A percentile compares a stretch with the other conserved stretches of the same genome.
Conservation (phyloP, 2,329 filamentous ascomycete genomes). For the Botryosphaeria dothidea region DNA sequence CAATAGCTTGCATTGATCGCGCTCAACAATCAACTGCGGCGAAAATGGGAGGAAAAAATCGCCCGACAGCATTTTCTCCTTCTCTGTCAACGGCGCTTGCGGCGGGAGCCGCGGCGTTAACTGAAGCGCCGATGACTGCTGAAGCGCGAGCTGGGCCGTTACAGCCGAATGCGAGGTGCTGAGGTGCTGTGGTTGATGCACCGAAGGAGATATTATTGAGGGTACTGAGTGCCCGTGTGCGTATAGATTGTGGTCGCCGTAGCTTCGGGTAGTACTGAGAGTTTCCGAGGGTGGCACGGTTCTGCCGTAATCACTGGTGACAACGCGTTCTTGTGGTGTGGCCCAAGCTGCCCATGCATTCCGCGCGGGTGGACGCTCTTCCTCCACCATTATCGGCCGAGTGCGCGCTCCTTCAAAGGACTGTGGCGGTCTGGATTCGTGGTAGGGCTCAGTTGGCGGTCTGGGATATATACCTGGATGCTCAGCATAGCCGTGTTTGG, state of each 20-base stretch:
- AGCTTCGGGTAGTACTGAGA: slow-evolving; percentile 19
- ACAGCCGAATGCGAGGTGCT: slow-evolving; percentile 24
- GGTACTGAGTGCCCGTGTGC: slow-evolving; percentile 14
- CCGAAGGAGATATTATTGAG: slow-evolving; percentile 22
- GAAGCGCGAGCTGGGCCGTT: slow-evolving; percentile 44
- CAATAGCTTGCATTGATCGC: slow-evolving; percentile 79
- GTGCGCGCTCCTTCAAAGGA: slow-evolving; percentile 46
- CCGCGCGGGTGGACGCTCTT: slow-evolving; percentile 34
- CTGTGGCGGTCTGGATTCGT: slow-evolving; percentile 36
- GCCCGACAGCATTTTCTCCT: slow-evolving; percentile 85
- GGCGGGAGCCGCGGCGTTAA: background rate
- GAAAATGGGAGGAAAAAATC: slow-evolving; percentile 79
- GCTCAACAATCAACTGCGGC: slow-evolving; percentile 75
- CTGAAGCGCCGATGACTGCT: slow-evolving; percentile 28
- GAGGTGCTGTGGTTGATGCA: slow-evolving; percentile 21
- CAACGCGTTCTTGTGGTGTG: slow-evolving; percentile 18
- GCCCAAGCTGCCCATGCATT: slow-evolving; percentile 28
- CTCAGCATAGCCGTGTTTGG: slow-evolving; percentile 63
- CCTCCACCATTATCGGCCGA: slow-evolving; percentile 48
- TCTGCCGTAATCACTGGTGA: background rate
- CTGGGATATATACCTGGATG: slow-evolving; percentile 23
- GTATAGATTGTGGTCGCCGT: slow-evolving; percentile 27
- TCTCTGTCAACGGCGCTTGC: slow-evolving; percentile 59
- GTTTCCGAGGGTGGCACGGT: background rate
- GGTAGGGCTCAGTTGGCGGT: slow-evolving; percentile 32